phyloP scores from a whole-genome alignment of 2,329 filamentous ascomycete species.

The Alternaria ethzedia region DNA sequence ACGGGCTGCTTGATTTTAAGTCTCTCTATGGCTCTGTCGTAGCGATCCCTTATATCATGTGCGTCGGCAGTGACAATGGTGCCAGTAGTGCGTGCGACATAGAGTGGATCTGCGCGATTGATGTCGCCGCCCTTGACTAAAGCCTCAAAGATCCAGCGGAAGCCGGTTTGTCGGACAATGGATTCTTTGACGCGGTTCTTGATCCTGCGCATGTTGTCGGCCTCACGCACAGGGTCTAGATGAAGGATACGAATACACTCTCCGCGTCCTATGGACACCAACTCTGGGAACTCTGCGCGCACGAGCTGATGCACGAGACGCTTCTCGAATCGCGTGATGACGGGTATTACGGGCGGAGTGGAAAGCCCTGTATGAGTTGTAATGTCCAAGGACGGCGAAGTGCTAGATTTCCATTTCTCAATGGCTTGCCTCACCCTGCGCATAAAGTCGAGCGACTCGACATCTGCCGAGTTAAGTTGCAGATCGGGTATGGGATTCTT shows the following conservation, averaged over 20 bases:
- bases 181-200: slow-evolving; percentile 50
- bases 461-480: slow-evolving; percentile 59
- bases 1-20: slow-evolving; percentile 57
- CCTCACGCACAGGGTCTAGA: slow-evolving; percentile 53
- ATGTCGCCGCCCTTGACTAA: slow-evolving; percentile 49
- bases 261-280: slow-evolving; percentile 51
- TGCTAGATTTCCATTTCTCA: slow-evolving; percentile 51
- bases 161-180: slow-evolving; percentile 55
- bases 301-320: slow-evolving; percentile 70
- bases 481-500: slow-evolving; percentile 51
- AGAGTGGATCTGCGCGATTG: slow-evolving; percentile 42
- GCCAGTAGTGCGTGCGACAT: slow-evolving; percentile 47
- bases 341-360: slow-evolving; percentile 15
- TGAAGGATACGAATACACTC: slow-evolving; percentile 53
- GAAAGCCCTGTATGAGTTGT: slow-evolving; percentile 37
- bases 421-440: slow-evolving; percentile 54
- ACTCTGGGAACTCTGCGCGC: slow-evolving; percentile 63
- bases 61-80: slow-evolving; percentile 44
- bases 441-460: slow-evolving; percentile 60
- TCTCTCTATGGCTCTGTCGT: slow-evolving; percentile 49
- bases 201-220: slow-evolving; percentile 45
- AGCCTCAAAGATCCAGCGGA: slow-evolving; percentile 59
- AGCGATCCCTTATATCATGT: slow-evolving; percentile 45
- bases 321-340: slow-evolving; percentile 62
- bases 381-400: slow-evolving; percentile 30